Base-by-base conservation (phyloP, 352 stramenopile species). In the Pythium aphanidermatum region DNA sequence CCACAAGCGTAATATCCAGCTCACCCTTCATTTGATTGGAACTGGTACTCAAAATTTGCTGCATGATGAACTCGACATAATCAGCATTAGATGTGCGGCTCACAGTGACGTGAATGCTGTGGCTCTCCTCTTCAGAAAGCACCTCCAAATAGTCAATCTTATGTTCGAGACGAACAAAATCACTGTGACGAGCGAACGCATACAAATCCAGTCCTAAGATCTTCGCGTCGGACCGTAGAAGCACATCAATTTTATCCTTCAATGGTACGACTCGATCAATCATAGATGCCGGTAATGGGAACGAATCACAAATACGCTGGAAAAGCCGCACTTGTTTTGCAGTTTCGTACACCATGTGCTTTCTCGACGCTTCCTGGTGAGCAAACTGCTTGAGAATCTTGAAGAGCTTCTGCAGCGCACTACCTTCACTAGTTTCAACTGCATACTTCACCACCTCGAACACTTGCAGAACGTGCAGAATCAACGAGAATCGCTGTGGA, bases 111-210 rank as follows among this genome's bases (percentile, higher is more conserved):
- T 66, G 67, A 0, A 84, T 43, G 9, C 60, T 74, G 17, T 67
- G 60, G 20, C 52, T 72, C 30, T 76, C 63, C 37, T 85, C 75
- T 40, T 88, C 75, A 2, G 75, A 71, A 7, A 85, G 51, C 7
- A 69, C 67, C 4, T 63, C 53, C n/a, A 88, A 42, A 28, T 88
- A 88, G 28, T 88, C 72, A 20, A 88, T 68, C 51, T 88, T 88
- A 58, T 88, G 72, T 44, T 88, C 73, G n/a, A 88, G 58, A 25
- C 68, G 60, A 23, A 88, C 63, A 11, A 83, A 25, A 24, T 59
- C 38, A 0, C 60, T 43, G 8, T 75, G 51, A 1, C 60, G 60
- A n/a, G 75, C 68, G 20, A 88, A 65, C 1, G 70, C 55, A 49
- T 83, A 83, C 51, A 88, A 57, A 31, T 88, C 73, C 17, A 85